Evolutionary conservation across 345 rosid genomes (phyloP).

Genomic region (Nephelium lappaceum): DNA sequence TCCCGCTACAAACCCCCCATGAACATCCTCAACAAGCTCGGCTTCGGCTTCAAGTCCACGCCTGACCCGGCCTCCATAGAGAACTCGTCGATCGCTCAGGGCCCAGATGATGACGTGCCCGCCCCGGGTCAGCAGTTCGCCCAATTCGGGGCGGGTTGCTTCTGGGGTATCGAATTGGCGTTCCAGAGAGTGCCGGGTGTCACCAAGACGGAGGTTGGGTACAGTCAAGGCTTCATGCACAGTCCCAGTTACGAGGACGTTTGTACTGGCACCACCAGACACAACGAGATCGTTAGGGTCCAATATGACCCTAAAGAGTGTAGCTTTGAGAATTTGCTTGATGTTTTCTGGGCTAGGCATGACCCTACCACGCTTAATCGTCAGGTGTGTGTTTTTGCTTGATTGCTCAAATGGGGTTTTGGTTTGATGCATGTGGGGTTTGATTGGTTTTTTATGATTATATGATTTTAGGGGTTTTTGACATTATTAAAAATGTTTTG

Average conservation of each 20-base stretch:
- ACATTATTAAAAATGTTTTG: neutral
- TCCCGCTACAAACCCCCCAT: conserved; percentile 44
- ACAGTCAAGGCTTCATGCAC: conserved; percentile 58
- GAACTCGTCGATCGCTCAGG: conserved; percentile 68
- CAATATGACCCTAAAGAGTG: conserved; percentile 87
- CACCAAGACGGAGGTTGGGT: conserved; percentile 86
- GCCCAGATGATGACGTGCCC: conserved; percentile 73
- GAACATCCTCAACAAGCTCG: conserved; percentile 90
- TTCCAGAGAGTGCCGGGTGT: conserved; percentile 87
- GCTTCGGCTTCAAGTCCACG: conserved; percentile 57
- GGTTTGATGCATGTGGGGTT: neutral
- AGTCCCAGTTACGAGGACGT: conserved; percentile 82
- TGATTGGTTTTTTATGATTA: neutral
- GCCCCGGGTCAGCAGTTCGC: conserved; percentile 74
- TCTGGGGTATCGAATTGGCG: conserved; percentile 94
- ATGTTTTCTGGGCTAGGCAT: conserved; percentile 83
- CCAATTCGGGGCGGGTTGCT: conserved; percentile 95
- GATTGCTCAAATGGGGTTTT: neutral
- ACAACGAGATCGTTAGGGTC: conserved; percentile 81
- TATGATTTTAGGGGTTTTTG: neutral
- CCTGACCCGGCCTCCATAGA: conserved; percentile 53
- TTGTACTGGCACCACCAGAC: conserved; percentile 71
- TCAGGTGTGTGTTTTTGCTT: conserved; percentile 53
- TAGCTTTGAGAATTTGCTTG: conserved; percentile 66
- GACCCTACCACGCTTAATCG: conserved; percentile 95